These are phyloP conservation scores for Rhynchosporium agropyri DNA, from an alignment of 2,329 filamentous ascomycete genomes.

Conservation along the genomic window DNA sequence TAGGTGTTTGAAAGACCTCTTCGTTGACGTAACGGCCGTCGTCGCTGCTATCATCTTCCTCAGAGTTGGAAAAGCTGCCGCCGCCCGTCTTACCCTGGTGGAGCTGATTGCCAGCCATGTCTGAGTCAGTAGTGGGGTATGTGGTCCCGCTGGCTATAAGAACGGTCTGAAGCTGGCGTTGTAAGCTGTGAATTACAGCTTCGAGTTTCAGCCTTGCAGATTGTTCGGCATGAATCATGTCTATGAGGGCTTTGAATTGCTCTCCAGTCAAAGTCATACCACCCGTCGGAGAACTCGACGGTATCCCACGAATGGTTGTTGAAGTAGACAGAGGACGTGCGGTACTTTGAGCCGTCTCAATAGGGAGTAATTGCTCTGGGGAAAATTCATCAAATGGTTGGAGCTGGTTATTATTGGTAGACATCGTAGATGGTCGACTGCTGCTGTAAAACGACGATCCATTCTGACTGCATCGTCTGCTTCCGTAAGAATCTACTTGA, in stretches of 20 bases:
- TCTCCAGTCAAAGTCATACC: constrained; percentile 45
- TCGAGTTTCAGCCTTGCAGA: constrained; percentile 58
- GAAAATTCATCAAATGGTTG: constrained; percentile 32
- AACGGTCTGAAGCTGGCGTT: constrained; percentile 34
- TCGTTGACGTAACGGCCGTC: constrained; percentile 45
- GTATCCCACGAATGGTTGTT: constrained; percentile 39
- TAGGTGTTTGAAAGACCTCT: constrained; percentile 56
- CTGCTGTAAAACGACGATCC: constrained; percentile 34
- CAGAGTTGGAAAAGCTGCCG: constrained; percentile 37
- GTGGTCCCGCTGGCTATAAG: constrained; percentile 8
- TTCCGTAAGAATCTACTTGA: constrained; percentile 22
- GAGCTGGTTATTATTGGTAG: constrained; percentile 35
- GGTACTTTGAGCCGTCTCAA: constrained; percentile 17
- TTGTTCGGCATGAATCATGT: constrained; percentile 59
- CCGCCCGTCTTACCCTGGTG: constrained; percentile 7
- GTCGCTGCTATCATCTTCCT: constrained; percentile 38
- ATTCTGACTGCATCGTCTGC: constrained; percentile 25
- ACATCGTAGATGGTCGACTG: constrained; percentile 37
- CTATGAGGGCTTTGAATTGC: constrained; percentile 53
- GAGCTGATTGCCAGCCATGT: constrained; percentile 12
- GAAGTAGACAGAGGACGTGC: constrained; percentile 40
- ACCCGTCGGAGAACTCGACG: constrained; percentile 38
- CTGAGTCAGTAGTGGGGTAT: constrained; percentile 28
- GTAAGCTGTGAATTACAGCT: constrained; percentile 55
- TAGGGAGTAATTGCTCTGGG: constrained; percentile 13